Conservation (phyloP, 805 yeast species). For the Spathaspora boniae region DNA sequence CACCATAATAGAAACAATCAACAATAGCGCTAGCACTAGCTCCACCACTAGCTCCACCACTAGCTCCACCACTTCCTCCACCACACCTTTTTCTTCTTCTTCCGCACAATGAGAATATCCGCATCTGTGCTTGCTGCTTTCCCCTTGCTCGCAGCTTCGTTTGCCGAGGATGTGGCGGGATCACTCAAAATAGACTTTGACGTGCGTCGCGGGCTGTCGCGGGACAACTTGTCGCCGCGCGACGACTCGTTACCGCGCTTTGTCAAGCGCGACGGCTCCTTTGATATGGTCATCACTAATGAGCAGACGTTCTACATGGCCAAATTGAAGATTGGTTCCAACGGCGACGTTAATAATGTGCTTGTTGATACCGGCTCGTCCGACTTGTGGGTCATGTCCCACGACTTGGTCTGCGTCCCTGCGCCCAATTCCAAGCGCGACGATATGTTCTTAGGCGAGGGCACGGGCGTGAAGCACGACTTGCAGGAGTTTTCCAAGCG, state of each 20-base stretch:
- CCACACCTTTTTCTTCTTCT: no score
- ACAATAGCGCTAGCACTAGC: no score
- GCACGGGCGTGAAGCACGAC: background rate
- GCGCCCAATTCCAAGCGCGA: slow-evolving; percentile 4
- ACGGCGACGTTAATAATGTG: slow-evolving; percentile 24
- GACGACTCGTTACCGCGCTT: slow-evolving; percentile 12
- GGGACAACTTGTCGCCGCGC: slow-evolving; percentile 6
- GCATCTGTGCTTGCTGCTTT: no score
- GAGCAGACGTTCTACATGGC: slow-evolving; percentile 28
- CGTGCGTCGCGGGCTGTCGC: slow-evolving; percentile 10
- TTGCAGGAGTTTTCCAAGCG: no score
- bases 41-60: no score
- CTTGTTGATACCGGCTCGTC: slow-evolving; percentile 42
- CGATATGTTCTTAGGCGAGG: background rate
- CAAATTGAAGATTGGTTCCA: slow-evolving; percentile 27
- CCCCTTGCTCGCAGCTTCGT: no score
- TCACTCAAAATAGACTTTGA: slow-evolving; percentile 8
- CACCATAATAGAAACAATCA: no score
- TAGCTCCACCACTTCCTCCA: no score
- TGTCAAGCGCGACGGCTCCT: slow-evolving; percentile 16
- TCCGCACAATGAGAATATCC: no score
- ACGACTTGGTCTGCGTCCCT: slow-evolving; percentile 21
- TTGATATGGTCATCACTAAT: slow-evolving; percentile 20
- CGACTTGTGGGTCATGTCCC: slow-evolving; percentile 41
- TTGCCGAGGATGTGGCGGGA: no score